Evolutionary conservation across 176 grass and related monocot species (phyloP).

Genomic region (Chrysopogon serrulatus): DNA sequence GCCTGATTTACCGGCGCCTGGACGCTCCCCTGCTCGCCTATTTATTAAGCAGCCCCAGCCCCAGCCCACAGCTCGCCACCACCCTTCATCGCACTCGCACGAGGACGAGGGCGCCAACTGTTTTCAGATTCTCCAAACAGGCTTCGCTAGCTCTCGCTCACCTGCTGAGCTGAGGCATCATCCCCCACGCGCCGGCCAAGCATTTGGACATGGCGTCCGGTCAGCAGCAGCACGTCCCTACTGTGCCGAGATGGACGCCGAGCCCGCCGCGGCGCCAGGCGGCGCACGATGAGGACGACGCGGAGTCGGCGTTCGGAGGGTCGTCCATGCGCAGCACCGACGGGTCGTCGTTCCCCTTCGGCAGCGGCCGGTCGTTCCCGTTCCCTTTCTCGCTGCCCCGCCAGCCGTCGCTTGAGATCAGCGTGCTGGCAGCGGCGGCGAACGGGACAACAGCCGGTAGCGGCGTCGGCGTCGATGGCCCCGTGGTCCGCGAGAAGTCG

Average conservation of each 20-base stretch:
- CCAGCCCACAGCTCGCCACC: neutral
- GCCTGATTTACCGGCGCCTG: neutral
- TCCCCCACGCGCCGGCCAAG: neutral
- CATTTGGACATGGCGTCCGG: conserved; percentile 15
- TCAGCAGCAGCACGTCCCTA: conserved; percentile 6
- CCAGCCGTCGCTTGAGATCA: conserved; percentile 20
- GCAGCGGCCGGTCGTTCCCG: conserved; percentile 24
- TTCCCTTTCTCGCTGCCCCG: conserved; percentile 9
- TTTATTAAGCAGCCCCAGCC: neutral
- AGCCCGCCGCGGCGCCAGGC: conserved; percentile 21
- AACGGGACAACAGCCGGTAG: neutral
- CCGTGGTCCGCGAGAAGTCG: conserved; percentile 16
- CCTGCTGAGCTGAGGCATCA: neutral
- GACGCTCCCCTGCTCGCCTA: neutral
- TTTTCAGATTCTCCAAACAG: neutral
- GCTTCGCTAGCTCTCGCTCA: neutral
- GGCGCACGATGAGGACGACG: neutral
- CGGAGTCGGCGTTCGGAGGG: neutral
- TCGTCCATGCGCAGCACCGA: conserved; percentile 33
- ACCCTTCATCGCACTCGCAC: neutral
- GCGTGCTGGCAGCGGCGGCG: neutral
- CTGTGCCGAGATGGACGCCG: conserved; percentile 73
- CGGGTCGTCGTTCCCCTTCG: conserved; percentile 49
- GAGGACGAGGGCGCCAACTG: neutral
- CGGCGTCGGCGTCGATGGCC: neutral